These are phyloP conservation scores for Priceomyces haplophilus DNA, from an alignment of 805 yeast genomes.

Conservation along the genomic window DNA sequence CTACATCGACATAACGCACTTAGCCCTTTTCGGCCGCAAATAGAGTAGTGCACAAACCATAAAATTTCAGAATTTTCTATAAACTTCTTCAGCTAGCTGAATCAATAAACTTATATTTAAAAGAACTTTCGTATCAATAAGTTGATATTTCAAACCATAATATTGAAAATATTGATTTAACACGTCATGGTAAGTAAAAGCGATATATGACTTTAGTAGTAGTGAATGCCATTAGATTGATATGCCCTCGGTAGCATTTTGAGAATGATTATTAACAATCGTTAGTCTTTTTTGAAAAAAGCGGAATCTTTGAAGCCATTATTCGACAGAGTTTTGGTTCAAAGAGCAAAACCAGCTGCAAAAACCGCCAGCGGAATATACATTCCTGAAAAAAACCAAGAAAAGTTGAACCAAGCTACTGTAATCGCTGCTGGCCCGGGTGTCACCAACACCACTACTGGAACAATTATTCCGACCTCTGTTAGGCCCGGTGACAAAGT, in stretches of 20 bases:
- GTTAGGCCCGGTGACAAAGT: slow-evolving; percentile 92
- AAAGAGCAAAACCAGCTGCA: slow-evolving; percentile 86
- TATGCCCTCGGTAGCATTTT: background rate
- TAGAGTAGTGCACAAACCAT: background rate
- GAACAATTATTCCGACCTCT: slow-evolving; percentile 66
- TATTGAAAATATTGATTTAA: background rate
- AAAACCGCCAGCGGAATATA: slow-evolving; percentile 90
- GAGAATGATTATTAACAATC: slow-evolving; percentile 9
- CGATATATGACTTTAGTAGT: too few species aligned
- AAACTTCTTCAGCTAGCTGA: background rate
- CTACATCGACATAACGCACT: too few species aligned
- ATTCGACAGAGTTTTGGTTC: slow-evolving; percentile 93
- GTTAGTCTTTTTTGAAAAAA: slow-evolving; percentile 61
- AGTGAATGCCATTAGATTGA: background rate
- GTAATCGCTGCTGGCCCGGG: slow-evolving; percentile 98
- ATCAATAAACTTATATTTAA: background rate
- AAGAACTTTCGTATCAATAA: background rate
- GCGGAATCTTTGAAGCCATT: slow-evolving; percentile 89
- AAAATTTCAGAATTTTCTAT: slow-evolving; percentile 1
- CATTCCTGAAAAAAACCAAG: slow-evolving; percentile 94
- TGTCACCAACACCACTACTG: slow-evolving; percentile 62
- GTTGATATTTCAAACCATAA: background rate
- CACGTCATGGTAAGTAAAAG: background rate
- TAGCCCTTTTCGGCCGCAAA: too few species aligned
- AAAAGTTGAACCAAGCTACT: slow-evolving; percentile 87